These are phyloP conservation scores for Cryptosporidium muris DNA, from an alignment of 169 alveolate species.

Conservation along the genomic window DNA sequence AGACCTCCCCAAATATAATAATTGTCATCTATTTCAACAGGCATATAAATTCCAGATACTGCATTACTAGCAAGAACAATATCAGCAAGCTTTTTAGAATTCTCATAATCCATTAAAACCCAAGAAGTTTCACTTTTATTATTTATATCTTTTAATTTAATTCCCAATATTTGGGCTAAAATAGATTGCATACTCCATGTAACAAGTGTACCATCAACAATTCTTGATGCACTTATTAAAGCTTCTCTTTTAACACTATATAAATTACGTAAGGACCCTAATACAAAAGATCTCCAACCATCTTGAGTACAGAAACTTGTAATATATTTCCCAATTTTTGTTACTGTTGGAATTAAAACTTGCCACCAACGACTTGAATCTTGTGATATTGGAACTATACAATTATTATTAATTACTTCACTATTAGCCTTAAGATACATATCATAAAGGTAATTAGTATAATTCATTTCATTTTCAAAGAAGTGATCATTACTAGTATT, in stretches of 20 bases:
- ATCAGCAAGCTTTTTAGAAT: constrained; percentile 30
- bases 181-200: constrained; percentile 42
- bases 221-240: constrained; percentile 49
- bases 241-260: constrained; percentile 38
- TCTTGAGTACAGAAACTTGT: constrained; percentile 39
- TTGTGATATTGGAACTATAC: constrained; percentile 48
- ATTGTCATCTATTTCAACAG: constrained; percentile 24
- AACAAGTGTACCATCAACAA: constrained; percentile 59
- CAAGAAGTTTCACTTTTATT: background rate
- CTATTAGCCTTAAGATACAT: constrained; percentile 31
- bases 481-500: constrained; percentile 8
- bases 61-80: constrained; percentile 66
- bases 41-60: constrained; percentile 61
- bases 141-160: background rate
- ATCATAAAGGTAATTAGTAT: constrained; percentile 28
- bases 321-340: constrained; percentile 52
- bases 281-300: constrained; percentile 52
- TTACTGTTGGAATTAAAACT: constrained; percentile 28
- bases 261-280: constrained; percentile 20
- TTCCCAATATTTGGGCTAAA: constrained; percentile 14
- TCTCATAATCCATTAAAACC: constrained; percentile 16
- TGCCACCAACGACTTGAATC: constrained; percentile 68
- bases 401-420: constrained; percentile 26
- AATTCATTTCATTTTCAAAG: constrained; percentile 57
- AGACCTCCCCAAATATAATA: constrained; percentile 68